Base-by-base conservation (phyloP, 306 rosid species). In the Trifolium fragiferum region DNA sequence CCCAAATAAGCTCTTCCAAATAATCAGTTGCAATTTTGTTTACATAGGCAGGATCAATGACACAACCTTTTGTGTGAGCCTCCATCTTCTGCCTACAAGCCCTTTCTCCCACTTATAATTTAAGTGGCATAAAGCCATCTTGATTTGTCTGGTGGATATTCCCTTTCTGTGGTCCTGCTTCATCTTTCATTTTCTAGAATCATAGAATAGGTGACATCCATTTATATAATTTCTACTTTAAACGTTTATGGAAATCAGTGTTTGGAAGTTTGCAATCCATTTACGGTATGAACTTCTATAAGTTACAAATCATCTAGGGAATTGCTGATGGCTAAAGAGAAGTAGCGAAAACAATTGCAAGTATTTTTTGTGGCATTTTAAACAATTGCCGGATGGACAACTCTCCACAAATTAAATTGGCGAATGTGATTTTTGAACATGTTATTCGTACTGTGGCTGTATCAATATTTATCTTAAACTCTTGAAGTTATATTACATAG, bases 401-500 rank as follows among this genome's bases (percentile, higher is more conserved):
- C 63, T 33, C 41, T n/a, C 40, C 7, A 40, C 35, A 78, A 68
- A 23, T 46, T 64, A 14, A 8, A 57, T 58, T 12, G 76, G 59
- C 9, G 23, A 57, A 20, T 38, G 58, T 49, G 20, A 73, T 27
- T 58, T 69, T n/a, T 21, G 40, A n/a, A 63, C 66, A 23, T 44
- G 43, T 27, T 78, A 77, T 23, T 82, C 76, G 50, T 68, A 33
- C n/a, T 30, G 47, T 47, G 44, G 54, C 46, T 65, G 53, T 70
- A 46, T 67, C 23, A 43, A 58, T 50, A 18, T 41, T 53, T 23
- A 23, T 23, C 27, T 23, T 23, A 3, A 23, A 23, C 27, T 23
- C 27, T 23, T 23, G 27, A 23, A 23, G 27, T 23, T 23, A 23
- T 23, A 23, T 23, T 23, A 23, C 27, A 23, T 23, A 23, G 27